phyloP scores from a whole-genome alignment of 2,329 filamentous ascomycete species.

The Tolypocladium tropicale region DNA sequence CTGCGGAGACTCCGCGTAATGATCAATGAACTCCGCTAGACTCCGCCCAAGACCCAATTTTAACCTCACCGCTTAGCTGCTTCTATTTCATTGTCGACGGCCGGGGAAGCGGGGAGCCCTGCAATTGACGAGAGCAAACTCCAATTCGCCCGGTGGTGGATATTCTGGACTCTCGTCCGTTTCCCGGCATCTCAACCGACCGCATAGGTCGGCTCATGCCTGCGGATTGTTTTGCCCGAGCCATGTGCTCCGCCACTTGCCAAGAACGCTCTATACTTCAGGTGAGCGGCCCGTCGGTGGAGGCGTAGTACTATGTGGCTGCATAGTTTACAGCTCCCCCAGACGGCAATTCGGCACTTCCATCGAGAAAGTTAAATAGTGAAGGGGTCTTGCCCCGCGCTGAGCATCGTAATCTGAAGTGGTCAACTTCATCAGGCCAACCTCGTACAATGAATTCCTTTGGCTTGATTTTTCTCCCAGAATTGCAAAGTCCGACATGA shows the following conservation, averaged over 20 bases:
- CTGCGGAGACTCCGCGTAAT: neutral
- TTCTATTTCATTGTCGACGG: neutral
- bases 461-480: neutral
- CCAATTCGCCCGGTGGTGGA: neutral
- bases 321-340: neutral
- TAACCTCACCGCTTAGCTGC: neutral
- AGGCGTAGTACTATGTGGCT: neutral
- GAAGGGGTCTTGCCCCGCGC: neutral
- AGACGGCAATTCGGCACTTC: neutral
- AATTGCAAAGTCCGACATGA: conserved; percentile 11
- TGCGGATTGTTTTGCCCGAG: too few relatives aligned
- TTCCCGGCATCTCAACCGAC: too few relatives aligned
- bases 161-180: neutral
- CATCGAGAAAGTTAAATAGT: neutral
- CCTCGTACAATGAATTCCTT: neutral
- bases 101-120: conserved; percentile 1
- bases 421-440: too few relatives aligned
- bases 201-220: too few relatives aligned
- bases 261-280: neutral
- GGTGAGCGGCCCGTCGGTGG: neutral
- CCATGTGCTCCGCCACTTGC: neutral
- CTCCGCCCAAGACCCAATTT: neutral
- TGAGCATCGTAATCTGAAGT: neutral
- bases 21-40: neutral
- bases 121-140: neutral